Conservation (phyloP, 306 rosid species). For the Hippophae gyantsensis region DNA sequence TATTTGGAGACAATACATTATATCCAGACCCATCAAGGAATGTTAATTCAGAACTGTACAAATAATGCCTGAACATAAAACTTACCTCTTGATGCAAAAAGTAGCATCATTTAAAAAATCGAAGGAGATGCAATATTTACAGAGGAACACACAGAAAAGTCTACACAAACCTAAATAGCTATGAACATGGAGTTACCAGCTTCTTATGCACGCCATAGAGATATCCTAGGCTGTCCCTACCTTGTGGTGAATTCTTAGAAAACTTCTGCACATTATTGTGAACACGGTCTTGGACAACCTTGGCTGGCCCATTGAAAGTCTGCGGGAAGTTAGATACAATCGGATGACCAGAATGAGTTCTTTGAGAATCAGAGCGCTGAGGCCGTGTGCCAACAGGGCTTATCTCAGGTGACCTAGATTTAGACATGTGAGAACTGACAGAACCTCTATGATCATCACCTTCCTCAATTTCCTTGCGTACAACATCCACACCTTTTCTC, state of each 20-base stretch:
- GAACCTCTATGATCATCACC: conserved; percentile 63
- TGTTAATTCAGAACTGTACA: conserved; percentile 55
- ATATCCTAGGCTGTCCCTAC: conserved; percentile 93
- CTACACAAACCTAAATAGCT: conserved; percentile 47
- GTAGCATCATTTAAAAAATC: conserved; percentile 35
- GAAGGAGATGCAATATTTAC: conserved; percentile 13
- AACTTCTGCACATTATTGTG: conserved; percentile 65
- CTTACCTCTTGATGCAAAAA: conserved; percentile 96
- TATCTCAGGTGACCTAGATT: conserved; percentile 86
- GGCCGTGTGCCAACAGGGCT: conserved; percentile 64
- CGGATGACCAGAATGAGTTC: conserved; percentile 64
- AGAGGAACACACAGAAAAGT: conserved; percentile 16
- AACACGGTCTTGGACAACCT: conserved; percentile 56
- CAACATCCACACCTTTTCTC: conserved; percentile 90
- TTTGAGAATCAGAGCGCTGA: conserved; percentile 63
- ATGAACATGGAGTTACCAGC: conserved; percentile 63
- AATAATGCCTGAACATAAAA: conserved; percentile 67
- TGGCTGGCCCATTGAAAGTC: conserved; percentile 77
- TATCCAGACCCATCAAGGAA: conserved; percentile 39
- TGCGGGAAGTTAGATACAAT: conserved; percentile 57
- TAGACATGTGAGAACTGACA: conserved; percentile 54
- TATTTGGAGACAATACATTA: conserved; percentile 47
- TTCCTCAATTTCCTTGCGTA: conserved; percentile 72
- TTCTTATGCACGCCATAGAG: conserved; percentile 58
- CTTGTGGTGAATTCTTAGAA: conserved; percentile 89